phyloP scores from a whole-genome alignment of 441 rosid genomes.

The Kokia cookei region DNA sequence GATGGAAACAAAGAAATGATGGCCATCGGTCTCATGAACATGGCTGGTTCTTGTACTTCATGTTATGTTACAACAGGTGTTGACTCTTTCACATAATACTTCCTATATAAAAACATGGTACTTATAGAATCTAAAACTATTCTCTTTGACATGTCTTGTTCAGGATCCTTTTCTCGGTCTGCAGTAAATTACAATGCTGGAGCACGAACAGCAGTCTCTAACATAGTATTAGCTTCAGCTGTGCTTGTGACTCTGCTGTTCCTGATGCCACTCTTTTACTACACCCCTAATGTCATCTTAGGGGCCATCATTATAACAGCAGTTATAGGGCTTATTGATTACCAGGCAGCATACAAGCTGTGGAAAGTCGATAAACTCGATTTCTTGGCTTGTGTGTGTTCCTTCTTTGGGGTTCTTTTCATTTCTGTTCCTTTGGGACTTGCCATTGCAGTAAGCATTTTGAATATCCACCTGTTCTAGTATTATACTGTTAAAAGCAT shows the following conservation, averaged over 20 bases:
- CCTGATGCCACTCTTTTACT: slow-evolving; percentile 90
- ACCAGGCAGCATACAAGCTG: slow-evolving; percentile 50
- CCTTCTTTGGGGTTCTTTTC: slow-evolving; percentile 94
- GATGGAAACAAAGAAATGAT: slow-evolving; percentile 99
- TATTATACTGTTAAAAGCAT: not conserved
- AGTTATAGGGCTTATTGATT: slow-evolving; percentile 88
- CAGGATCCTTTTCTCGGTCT: slow-evolving; percentile 92
- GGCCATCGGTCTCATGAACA: slow-evolving; percentile 95
- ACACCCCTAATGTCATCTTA: slow-evolving; percentile 82
- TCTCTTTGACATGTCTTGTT: slow-evolving; percentile 1
- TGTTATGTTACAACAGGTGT: slow-evolving; percentile 90
- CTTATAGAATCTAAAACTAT: not conserved
- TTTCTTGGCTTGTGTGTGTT: slow-evolving; percentile 70
- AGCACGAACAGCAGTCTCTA: slow-evolving; percentile 79
- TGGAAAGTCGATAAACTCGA: slow-evolving; percentile 97
- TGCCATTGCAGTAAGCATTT: slow-evolving; percentile 65
- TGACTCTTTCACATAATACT: not conserved
- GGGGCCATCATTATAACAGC: slow-evolving; percentile 92
- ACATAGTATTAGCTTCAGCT: slow-evolving; percentile 75
- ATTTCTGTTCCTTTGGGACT: slow-evolving; percentile 92
- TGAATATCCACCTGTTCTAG: not conserved
- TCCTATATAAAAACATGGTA: not conserved
- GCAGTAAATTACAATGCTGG: slow-evolving; percentile 95
- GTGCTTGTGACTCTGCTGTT: slow-evolving; percentile 86
- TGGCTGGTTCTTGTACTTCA: slow-evolving; percentile 89